Evolutionary conservation across 140 eudicot species (phyloP).

Genomic region (Oenanthe javanica): DNA sequence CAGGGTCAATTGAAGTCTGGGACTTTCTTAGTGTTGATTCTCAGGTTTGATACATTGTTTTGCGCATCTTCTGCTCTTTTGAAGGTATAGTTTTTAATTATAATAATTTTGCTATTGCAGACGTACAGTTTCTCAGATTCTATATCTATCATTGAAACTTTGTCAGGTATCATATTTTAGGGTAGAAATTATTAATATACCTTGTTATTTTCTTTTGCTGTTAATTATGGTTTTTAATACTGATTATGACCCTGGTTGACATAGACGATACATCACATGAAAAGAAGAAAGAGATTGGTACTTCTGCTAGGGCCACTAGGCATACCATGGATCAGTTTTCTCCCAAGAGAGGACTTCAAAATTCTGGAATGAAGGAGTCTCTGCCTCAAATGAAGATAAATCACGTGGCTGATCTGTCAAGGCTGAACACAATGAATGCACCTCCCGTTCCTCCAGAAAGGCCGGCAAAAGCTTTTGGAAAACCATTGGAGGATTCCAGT

Average conservation of each 20-base stretch:
- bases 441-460: slow-evolving; percentile 33
- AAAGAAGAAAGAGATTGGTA: slow-evolving; percentile 32
- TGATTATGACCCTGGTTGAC: slow-evolving; percentile 25
- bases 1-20: slow-evolving; percentile 99
- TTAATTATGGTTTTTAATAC: slow-evolving; percentile 13
- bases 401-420: slow-evolving; percentile 28
- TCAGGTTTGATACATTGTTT: slow-evolving; percentile 54
- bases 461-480: slow-evolving; percentile 36
- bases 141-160: slow-evolving; percentile 73
- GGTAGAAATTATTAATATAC: background rate
- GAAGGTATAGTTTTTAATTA: slow-evolving; percentile 15
- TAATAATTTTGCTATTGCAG: slow-evolving; percentile 37
- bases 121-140: slow-evolving; percentile 75
- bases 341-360: slow-evolving; percentile 29
- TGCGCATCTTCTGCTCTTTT: slow-evolving; percentile 16
- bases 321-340: slow-evolving; percentile 29
- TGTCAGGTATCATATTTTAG: slow-evolving; percentile 45
- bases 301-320: slow-evolving; percentile 7
- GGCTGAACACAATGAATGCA: slow-evolving; percentile 26
- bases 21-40: slow-evolving; percentile 99
- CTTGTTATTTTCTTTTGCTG: slow-evolving; percentile 10
- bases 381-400: slow-evolving; percentile 27
- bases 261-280: slow-evolving; percentile 23
- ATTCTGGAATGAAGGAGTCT: slow-evolving; percentile 34
- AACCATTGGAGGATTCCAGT: slow-evolving; percentile 41